phyloP scores from a whole-genome alignment of 129 eudicot species.

The Flaveria bidentis region DNA sequence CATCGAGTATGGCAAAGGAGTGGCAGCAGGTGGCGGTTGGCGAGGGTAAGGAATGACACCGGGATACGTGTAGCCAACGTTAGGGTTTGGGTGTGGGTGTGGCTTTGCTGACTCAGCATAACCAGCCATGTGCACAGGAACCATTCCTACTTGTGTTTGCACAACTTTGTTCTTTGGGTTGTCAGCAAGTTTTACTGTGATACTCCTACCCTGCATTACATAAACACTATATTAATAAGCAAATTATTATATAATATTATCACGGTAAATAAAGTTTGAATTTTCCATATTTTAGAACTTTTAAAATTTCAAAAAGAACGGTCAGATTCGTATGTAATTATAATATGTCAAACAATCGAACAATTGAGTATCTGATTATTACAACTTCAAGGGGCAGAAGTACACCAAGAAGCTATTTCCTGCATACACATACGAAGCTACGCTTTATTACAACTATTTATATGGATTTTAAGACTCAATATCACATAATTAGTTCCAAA shows the following conservation, averaged over 20 bases:
- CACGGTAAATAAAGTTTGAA: background rate
- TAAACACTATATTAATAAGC: background rate
- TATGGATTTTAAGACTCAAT: background rate
- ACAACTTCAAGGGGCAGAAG: background rate
- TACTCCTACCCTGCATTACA: constrained; percentile 54
- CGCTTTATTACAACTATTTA: background rate
- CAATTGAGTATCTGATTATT: background rate
- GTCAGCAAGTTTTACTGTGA: constrained; percentile 71
- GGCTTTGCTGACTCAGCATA: constrained; percentile 34
- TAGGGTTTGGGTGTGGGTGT: constrained; percentile 15
- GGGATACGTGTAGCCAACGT: constrained; percentile 42
- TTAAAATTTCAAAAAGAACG: background rate
- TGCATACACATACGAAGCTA: background rate
- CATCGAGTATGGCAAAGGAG: constrained; percentile 43
- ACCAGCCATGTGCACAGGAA: constrained; percentile 46
- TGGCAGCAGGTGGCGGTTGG: constrained; percentile 40
- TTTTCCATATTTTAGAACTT: background rate
- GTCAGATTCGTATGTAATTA: background rate
- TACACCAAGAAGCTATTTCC: background rate
- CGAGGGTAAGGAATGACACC: constrained; percentile 40
- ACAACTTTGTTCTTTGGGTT: constrained; percentile 52
- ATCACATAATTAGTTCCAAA: background rate
- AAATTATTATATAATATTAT: background rate
- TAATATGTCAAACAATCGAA: background rate
- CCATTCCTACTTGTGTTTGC: constrained; percentile 37